phyloP scores from a whole-genome alignment of 192 early-diverging fungal species.

The Coemansia reversa region DNA sequence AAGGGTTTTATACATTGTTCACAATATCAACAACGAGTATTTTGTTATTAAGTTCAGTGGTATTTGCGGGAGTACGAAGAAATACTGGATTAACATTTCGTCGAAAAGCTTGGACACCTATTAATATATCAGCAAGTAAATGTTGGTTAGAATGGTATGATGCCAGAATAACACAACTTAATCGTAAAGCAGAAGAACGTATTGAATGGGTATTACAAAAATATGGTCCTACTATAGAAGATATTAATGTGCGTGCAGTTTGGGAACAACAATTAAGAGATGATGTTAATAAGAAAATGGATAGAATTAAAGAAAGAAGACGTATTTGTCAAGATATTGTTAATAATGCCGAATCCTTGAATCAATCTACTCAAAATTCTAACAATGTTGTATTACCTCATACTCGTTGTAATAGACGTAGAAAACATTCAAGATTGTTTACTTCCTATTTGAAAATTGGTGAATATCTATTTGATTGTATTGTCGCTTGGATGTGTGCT shows the following conservation, averaged over 20 bases:
- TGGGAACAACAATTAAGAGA: conserved; percentile 37
- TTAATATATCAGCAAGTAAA: conserved; percentile 12
- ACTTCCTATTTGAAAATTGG: conserved; percentile 24
- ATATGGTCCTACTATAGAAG: conserved; percentile 11
- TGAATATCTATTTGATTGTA: conserved; percentile 22
- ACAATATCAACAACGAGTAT: conserved; percentile 9
- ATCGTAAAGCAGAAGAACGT: conserved; percentile 19
- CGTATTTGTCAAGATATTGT: conserved; percentile 11
- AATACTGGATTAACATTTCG: conserved; percentile 38
- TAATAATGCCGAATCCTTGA: not conserved
- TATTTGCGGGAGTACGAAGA: conserved; percentile 38
- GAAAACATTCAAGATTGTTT: conserved; percentile 10
- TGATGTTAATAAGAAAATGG: conserved; percentile 24
- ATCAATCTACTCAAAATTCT: conserved; percentile 2
- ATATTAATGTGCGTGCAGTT: conserved; percentile 18
- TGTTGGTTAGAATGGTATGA: conserved; percentile 39
- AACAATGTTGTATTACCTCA: not conserved
- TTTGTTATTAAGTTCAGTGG: conserved; percentile 11
- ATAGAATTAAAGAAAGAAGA: conserved; percentile 17
- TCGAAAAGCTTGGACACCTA: conserved; percentile 15
- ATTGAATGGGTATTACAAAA: conserved; percentile 5
- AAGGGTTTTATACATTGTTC: conserved; percentile 16
- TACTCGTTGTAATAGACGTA: not conserved
- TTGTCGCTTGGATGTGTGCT: conserved; percentile 20
- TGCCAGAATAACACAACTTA: conserved; percentile 19